Conservation (phyloP, 106 monocot species). For the Posidonia australis region DNA sequence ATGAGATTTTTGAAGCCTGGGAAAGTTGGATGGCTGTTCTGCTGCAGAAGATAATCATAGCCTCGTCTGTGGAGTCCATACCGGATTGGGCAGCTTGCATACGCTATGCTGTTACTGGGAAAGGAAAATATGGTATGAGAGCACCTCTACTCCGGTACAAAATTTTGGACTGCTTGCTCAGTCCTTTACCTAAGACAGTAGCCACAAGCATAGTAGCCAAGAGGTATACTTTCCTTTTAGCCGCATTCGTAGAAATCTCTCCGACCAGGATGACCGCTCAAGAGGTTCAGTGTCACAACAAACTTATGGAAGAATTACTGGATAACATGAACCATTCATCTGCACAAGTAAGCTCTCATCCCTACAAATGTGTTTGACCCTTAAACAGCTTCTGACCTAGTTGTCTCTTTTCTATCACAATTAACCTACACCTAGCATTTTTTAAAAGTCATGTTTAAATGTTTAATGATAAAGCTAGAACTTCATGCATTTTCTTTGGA, state of each 20-base stretch:
- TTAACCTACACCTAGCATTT: no score
- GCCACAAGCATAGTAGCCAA: constrained; percentile 72
- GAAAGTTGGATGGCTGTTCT: constrained; percentile 65
- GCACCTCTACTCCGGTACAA: constrained; percentile 60
- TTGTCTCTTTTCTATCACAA: not conserved
- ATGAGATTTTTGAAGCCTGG: constrained; percentile 56
- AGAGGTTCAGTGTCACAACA: constrained; percentile 59
- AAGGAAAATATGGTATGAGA: constrained; percentile 78
- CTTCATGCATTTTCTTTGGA: no score
- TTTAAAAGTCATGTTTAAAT: no score
- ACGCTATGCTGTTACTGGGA: constrained; percentile 93
- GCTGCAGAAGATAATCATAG: constrained; percentile 60
- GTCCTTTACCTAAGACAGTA: constrained; percentile 41
- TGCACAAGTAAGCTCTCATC: constrained; percentile 60
- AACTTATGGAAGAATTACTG: constrained; percentile 59
- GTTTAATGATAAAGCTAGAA: no score
- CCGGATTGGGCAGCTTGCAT: constrained; percentile 98
- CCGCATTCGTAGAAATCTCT: constrained; percentile 72
- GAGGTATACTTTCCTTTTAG: constrained; percentile 70
- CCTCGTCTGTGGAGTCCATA: constrained; percentile 73
- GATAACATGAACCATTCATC: constrained; percentile 86
- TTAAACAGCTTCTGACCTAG: not conserved
- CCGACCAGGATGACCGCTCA: constrained; percentile 46
- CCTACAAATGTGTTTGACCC: not conserved
- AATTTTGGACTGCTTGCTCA: constrained; percentile 66